Evolutionary conservation across 164 flowering plant species (phyloP).

Genomic region (Sextonia rubra): DNA sequence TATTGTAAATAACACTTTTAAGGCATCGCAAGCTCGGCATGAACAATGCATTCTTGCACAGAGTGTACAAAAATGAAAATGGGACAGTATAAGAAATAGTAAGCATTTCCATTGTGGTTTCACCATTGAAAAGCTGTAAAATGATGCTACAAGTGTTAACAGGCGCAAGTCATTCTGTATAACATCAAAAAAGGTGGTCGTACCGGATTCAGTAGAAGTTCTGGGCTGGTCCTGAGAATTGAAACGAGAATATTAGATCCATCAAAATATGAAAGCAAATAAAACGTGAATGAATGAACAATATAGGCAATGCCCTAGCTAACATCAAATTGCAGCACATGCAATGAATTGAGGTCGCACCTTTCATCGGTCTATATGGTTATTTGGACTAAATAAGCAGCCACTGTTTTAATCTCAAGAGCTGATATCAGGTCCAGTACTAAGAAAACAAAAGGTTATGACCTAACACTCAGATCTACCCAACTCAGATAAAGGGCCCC

Average conservation of each 20-base stretch:
- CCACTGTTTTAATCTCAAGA: background rate
- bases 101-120: background rate
- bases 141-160: background rate
- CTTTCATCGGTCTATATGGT: background rate
- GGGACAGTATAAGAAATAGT: background rate
- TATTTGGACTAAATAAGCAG: background rate
- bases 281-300: background rate
- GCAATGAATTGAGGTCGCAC: too few relatives aligned
- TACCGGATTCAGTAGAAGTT: constrained; percentile 91
- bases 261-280: background rate
- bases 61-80: background rate
- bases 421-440: background rate
- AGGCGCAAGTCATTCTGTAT: background rate
- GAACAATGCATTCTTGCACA: background rate
- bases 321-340: background rate
- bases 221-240: constrained; percentile 88
- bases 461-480: too few relatives aligned
- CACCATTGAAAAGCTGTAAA: background rate
- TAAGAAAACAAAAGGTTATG: background rate
- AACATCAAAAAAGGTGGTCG: constrained; percentile 14
- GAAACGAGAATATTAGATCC: constrained; percentile 14
- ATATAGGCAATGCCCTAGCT: background rate
- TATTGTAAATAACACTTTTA: too few relatives aligned
- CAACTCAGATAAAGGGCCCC: too few relatives aligned
- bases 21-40: too few relatives aligned